These are phyloP conservation scores for Umbelopsis vinacea DNA, from an alignment of 192 early-diverging fungal species.

Conservation along the genomic window DNA sequence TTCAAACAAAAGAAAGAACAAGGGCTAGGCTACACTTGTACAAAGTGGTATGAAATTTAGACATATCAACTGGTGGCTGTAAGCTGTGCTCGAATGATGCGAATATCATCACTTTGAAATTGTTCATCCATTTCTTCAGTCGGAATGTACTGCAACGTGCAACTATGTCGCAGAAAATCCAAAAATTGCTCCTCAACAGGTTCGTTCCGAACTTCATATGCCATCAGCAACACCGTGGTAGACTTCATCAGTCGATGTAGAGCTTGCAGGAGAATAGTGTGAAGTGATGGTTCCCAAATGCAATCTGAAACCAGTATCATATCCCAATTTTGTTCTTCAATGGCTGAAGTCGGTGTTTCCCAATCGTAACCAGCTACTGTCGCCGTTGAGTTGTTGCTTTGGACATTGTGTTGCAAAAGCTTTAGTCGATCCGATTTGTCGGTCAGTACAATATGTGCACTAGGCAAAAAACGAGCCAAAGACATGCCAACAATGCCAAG, in stretches of 20 bases:
- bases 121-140: conserved; percentile 7
- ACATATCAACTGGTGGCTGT: background rate
- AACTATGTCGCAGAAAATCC: background rate
- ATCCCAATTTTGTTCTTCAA: conserved; percentile 10
- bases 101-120: conserved; percentile 9
- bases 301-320: background rate
- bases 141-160: background rate
- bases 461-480: background rate
- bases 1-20: no score
- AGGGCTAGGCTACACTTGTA: background rate
- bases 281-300: conserved; percentile 7
- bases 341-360: background rate
- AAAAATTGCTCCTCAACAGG: background rate
- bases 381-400: background rate
- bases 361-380: background rate
- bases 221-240: background rate
- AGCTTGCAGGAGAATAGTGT: background rate
- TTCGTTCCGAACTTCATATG: background rate
- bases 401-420: conserved; percentile 7
- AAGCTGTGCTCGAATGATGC: background rate
- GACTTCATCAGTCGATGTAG: background rate
- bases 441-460: background rate
- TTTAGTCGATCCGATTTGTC: conserved; percentile 1
- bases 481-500: conserved; percentile 15
- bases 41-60: background rate